A percentile compares a stretch with the other conserved stretches of the same genome.
Conservation (phyloP, 1,284 basidiomycete species). For the Ganoderma multipileum region DNA sequence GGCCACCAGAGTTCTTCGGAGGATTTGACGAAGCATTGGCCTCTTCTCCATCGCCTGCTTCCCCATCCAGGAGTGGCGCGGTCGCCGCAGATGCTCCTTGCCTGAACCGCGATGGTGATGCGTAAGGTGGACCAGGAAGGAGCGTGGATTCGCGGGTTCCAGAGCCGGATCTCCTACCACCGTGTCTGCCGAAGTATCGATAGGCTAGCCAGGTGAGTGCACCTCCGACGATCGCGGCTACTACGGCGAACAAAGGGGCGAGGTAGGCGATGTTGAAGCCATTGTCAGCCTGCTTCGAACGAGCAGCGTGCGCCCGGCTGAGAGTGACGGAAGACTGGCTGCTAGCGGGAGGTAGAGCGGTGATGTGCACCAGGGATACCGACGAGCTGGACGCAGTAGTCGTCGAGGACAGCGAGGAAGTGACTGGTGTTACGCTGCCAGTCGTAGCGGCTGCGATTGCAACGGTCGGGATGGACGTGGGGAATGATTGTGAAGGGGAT, state of each 20-base stretch:
- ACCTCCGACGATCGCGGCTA: slow-evolving; percentile 46
- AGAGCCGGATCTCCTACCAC: slow-evolving; percentile 11
- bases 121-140: slow-evolving; percentile 48
- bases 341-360: slow-evolving; percentile 49
- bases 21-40: not conserved
- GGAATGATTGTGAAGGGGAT: not conserved
- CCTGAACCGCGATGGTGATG: slow-evolving; percentile 31
- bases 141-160: slow-evolving; percentile 30
- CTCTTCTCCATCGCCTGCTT: not conserved
- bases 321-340: slow-evolving; percentile 35
- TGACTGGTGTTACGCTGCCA: not conserved
- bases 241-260: slow-evolving; percentile 46
- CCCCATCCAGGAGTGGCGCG: not conserved
- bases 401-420: not conserved
- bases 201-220: slow-evolving; percentile 36
- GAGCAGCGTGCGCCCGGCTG: slow-evolving; percentile 27
- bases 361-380: slow-evolving; percentile 39
- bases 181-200: slow-evolving; percentile 30
- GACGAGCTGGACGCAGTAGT: slow-evolving; percentile 15
- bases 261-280: slow-evolving; percentile 47
- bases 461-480: not conserved
- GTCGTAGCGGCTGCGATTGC: not conserved
- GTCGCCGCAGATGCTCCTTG: not conserved
- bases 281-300: not conserved
- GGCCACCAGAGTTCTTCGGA: not conserved